Conservation (phyloP, 2,329 filamentous ascomycete species). For the Hymenoscyphus fraxineus region DNA sequence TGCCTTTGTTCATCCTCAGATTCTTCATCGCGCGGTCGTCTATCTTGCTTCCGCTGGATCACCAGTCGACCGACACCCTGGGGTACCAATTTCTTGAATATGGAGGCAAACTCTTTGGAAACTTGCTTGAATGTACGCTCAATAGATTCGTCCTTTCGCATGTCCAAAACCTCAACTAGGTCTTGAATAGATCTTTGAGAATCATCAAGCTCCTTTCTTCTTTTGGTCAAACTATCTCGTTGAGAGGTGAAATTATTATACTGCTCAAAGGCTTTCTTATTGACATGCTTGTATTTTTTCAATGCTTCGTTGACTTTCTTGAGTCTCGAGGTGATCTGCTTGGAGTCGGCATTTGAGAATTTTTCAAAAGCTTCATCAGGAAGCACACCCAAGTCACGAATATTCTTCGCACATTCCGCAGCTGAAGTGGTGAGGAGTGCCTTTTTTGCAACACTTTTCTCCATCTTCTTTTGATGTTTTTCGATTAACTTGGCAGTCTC, state of each 20-base stretch:
- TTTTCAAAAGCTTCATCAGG: constrained; percentile 92
- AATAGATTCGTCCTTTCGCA: constrained; percentile 95
- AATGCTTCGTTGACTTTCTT: constrained; percentile 89
- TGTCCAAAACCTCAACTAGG: constrained; percentile 86
- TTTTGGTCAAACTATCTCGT: constrained; percentile 79
- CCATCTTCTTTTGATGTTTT: constrained; percentile 82
- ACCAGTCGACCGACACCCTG: constrained; percentile 87
- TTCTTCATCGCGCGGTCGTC: constrained; percentile 58
- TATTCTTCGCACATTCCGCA: constrained; percentile 79
- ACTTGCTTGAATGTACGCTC: constrained; percentile 99
- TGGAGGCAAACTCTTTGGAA: constrained; percentile 83
- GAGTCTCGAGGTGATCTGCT: constrained; percentile 53
- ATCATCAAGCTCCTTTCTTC: constrained; percentile 80
- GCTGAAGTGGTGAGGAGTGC: constrained; percentile 73
- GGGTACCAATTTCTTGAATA: constrained; percentile 93
- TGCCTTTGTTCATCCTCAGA: constrained; percentile 65
- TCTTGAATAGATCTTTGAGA: constrained; percentile 87
- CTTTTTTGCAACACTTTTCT: constrained; percentile 88
- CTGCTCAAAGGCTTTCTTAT: constrained; percentile 99
- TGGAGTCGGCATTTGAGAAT: constrained; percentile 78
- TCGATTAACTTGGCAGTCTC: constrained; percentile 75
- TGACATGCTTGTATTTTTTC: constrained; percentile 97
- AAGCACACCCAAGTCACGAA: constrained; percentile 86
- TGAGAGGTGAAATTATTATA: constrained; percentile 96
- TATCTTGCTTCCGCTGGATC: constrained; percentile 86